These are phyloP conservation scores for Exophiala lecanii-corni DNA, from an alignment of 2,329 filamentous ascomycete species.

Conservation along the genomic window DNA sequence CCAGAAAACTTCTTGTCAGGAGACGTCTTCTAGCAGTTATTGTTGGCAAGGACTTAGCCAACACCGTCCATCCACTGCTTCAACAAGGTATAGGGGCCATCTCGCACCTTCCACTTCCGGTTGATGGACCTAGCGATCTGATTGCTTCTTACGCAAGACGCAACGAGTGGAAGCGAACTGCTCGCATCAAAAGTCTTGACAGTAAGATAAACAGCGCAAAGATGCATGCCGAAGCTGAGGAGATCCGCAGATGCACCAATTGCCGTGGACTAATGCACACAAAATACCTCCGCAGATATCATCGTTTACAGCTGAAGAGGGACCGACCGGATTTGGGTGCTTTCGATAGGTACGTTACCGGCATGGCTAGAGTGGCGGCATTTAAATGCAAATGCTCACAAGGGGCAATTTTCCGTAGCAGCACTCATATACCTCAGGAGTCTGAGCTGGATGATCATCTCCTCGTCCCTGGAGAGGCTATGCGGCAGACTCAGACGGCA, in stretches of 20 bases:
- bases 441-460: background rate
- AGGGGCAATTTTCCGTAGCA: background rate
- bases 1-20: conserved; percentile 14
- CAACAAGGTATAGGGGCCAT: conserved; percentile 1
- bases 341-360: conserved; percentile 6
- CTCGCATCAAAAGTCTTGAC: conserved; percentile 8
- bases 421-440: background rate
- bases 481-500: background rate
- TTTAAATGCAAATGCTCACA: conserved; percentile 13
- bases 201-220: conserved; percentile 10
- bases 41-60: conserved; percentile 19
- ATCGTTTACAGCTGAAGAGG: conserved; percentile 11
- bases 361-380: conserved; percentile 7
- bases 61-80: conserved; percentile 16
- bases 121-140: conserved; percentile 15
- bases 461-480: background rate
- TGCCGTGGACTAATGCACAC: conserved; percentile 13
- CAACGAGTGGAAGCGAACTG: conserved; percentile 6
- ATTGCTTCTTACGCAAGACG: conserved; percentile 2
- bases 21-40: conserved; percentile 16
- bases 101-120: conserved; percentile 1
- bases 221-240: conserved; percentile 13
- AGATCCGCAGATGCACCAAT: conserved; percentile 4
- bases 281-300: conserved; percentile 7
- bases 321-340: conserved; percentile 12